Evolutionary conservation across 2,329 filamentous ascomycete species (phyloP), one percentile per base, ranked within the genome.

Genomic region (Acephala macrosclerotiorum): DNA sequence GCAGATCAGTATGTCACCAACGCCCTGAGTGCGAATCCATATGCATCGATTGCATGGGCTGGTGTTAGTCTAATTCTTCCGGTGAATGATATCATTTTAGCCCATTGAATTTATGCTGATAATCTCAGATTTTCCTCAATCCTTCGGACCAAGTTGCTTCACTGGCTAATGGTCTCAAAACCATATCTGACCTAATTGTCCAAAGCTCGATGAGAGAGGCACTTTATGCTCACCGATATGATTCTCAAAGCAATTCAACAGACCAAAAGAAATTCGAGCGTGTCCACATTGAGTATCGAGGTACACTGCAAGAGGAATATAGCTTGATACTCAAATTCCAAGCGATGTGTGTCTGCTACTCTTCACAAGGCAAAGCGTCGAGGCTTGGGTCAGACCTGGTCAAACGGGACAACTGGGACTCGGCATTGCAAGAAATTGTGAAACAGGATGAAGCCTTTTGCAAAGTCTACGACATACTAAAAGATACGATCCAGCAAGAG

Each of bases 21-120:
- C 26, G 66, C 68, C 2, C 7, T 65, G n/a, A 64, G 42, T 40
- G 42, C 63, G 3, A 68, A 66, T 45, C 64, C 66, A 20, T 68
- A 65, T 47, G 62, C 66, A 14, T 68, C 69, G 1, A 60, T 71
- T 49, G 69, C 68, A 11, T 71, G 69, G 68, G 56, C 56, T 53
- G 69, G 68, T 12, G 57, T 71, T 18, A 62, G 65, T 35, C 29
- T 70, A 12, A 47, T 70, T 8, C 45, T 67, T 1, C 35, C 59
- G 22, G 58, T 66, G 60, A 60, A 61, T 61, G 6, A 11, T 35
- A 6, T 3, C 12, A 33, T 18, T 40, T 6, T 12, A 3, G 3
- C 5, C 29, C 20, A 9, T 40, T 20, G 12, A 12, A 2, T 16
- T 40, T 18, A 16, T 38, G 18, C 18, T 20, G 16, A 38, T 2